Evolutionary conservation across 2,329 filamentous ascomycete species (phyloP), one percentile per base, ranked within the genome.

Genomic region (Fusarium verticillioides): DNA sequence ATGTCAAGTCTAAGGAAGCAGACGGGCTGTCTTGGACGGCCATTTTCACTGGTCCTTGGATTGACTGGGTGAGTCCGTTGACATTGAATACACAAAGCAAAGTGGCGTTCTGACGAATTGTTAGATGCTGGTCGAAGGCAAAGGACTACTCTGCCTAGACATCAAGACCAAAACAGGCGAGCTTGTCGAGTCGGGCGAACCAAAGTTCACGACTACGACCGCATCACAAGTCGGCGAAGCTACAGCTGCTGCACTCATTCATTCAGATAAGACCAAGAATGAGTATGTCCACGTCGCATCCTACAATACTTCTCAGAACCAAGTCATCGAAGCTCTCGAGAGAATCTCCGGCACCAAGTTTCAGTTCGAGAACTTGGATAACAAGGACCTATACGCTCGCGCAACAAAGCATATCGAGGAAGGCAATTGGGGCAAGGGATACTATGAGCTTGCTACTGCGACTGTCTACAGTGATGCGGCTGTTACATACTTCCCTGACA

Each of bases 371-470:
- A 5, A n/a, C 3, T 34, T 69, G 37, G 26, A 52, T 0, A 63
- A 68, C 3, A 37, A 13, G 23, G 64, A 69, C 7, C 19, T 68
- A 3, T 69, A 50, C n/a, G 37, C 47, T 10, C 56, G 66, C 6
- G 66, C 42, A 0, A 50, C 28, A 2, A 56, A 40, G 18, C 16
- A 63, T 4, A 39, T 68, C 0, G 66, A 68, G 5, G n/a, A 63
- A 11, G 64, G 64, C 3, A 16, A 56, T 2, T 69, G 66, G 64
- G 18, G 9, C 5, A 69, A 47, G 26, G 66, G 66, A 0, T 68
- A 69, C 13, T 68, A 68, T 13, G 66, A 69, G 23, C 11, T 68
- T 2, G 66, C 66, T 13, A 36, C 66, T 18, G 50, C 66, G 3
- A 68, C 66, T 0, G 19, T 36, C 7, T 68, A 69, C 18, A 68